Conservation (phyloP, 2,329 filamentous ascomycete species). For the Orbilia brochopaga region DNA sequence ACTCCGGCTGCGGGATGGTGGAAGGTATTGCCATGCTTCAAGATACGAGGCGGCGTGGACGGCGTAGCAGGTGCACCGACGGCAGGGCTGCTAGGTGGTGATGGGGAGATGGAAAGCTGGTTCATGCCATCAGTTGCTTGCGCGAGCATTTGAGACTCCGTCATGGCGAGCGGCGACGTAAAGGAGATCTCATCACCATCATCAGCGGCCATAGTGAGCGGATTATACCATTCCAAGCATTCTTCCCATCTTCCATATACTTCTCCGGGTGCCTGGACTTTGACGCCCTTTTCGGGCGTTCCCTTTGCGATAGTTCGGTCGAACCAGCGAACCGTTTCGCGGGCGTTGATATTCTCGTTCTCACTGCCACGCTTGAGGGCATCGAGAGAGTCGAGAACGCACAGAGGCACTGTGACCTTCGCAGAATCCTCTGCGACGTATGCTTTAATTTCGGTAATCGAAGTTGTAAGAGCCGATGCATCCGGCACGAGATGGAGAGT, state of each 20-base stretch:
- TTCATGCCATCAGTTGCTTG: constrained; percentile 29
- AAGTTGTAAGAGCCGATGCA: constrained; percentile 63
- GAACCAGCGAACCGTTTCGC: constrained; percentile 63
- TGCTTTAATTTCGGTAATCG: constrained; percentile 63
- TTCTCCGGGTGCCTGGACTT: constrained; percentile 62
- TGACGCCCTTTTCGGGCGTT: constrained; percentile 60
- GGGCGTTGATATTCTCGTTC: constrained; percentile 61
- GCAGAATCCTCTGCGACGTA: constrained; percentile 63
- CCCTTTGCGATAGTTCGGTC: constrained; percentile 61
- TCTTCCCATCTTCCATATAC: constrained; percentile 59
- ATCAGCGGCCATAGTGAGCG: constrained; percentile 30
- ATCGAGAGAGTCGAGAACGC: constrained; percentile 57
- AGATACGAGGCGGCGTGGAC: constrained; percentile 39
- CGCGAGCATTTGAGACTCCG: constrained; percentile 42
- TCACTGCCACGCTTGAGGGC: constrained; percentile 55
- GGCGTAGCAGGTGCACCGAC: constrained; percentile 15
- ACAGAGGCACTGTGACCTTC: constrained; percentile 63
- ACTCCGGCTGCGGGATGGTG: constrained; percentile 23
- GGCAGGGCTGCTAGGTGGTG: constrained; percentile 36
- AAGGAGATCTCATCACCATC: constrained; percentile 34
- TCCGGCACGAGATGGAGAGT: constrained; percentile 64
- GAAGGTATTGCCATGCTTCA: constrained; percentile 33
- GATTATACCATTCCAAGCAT: constrained; percentile 50
- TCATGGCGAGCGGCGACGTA: constrained; percentile 41
- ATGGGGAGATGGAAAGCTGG: constrained; percentile 38